Evolutionary conservation across 306 rosid genomes (phyloP), one percentile per base, ranked within the genome.

Genomic region (Cicer arietinum): DNA sequence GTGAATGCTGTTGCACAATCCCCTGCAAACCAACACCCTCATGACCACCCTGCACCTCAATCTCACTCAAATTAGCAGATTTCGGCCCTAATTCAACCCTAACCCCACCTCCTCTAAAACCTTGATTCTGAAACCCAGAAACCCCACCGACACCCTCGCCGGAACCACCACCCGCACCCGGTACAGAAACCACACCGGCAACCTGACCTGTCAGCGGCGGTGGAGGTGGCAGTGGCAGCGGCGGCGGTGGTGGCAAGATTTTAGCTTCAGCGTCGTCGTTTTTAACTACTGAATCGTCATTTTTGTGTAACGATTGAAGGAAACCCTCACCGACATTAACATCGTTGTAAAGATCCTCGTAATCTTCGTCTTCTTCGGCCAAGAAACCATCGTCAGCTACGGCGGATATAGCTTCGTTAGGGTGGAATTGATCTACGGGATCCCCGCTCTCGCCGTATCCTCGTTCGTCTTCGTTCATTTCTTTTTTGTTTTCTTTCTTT

Each of bases 371-470:
- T 61, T 92, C 98, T 70, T 94, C 97, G 1, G 75, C 96, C 35
- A 94, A 57, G 43, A 91, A 92, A 10, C 90, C 95, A 0, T 87
- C 96, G 69, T 94, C 97, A 7, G 96, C 95, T 7, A 90, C 97
- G 8, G 96, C 99, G 5, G 97, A 90, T 76, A 94, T 94, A 13
- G 97, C 98, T 77, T 90, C 97, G 82, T 94, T 88, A n/a, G 91
- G 89, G 82, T 91, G 97, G 84, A 94, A 94, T 81, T 90, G 94
- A 80, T 90, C 95, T 81, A 85, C 78, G 69, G 83, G 89, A 67
- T 91, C 98, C 17, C 76, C 83, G 40, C 93, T 83, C 88, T 83
- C 90, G 7, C 83, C 88, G 30, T 30, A 30, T 30, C 35, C 35
- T 30, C 35, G 35, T 30, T 30, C 35, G 2, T 87, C 89, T 72